Conservation (phyloP, 169 alveolate species). For the Eimeria maxima region DNA sequence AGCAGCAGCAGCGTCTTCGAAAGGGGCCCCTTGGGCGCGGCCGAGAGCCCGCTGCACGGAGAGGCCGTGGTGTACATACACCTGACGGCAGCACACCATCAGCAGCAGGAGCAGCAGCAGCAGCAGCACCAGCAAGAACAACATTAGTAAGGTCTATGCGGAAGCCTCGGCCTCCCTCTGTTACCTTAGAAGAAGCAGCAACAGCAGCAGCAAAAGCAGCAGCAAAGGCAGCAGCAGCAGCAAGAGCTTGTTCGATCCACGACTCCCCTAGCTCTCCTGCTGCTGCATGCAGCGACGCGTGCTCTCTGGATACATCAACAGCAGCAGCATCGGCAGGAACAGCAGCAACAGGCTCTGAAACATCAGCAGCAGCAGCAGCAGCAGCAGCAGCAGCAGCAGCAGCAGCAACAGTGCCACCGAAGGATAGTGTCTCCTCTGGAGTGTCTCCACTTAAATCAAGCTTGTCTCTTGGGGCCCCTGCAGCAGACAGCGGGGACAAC, state of each 20-base stretch:
- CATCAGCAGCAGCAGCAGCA: not conserved
- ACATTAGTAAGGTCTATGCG: not conserved
- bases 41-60: not conserved
- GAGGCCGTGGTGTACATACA: not conserved
- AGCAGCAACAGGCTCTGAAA: not conserved
- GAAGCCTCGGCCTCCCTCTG: conserved; percentile 38
- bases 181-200: conserved; percentile 10
- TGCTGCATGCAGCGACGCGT: not conserved
- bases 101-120: not conserved
- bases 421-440: not conserved
- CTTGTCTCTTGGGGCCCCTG: no score
- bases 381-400: conserved; percentile 21
- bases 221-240: conserved; percentile 2
- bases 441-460: not conserved
- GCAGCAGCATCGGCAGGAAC: conserved; percentile 11
- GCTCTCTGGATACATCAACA: not conserved
- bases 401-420: not conserved
- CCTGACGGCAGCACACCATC: not conserved
- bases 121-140: not conserved
- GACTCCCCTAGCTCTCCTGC: not conserved
- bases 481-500: no score
- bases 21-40: not conserved
- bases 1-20: not conserved
- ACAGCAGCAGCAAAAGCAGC: conserved; percentile 28
- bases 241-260: not conserved